A percentile compares a stretch with the other conserved stretches of the same genome.
Conservation (phyloP, 2,329 filamentous ascomycete genomes). For the Colletotrichum phormii region DNA sequence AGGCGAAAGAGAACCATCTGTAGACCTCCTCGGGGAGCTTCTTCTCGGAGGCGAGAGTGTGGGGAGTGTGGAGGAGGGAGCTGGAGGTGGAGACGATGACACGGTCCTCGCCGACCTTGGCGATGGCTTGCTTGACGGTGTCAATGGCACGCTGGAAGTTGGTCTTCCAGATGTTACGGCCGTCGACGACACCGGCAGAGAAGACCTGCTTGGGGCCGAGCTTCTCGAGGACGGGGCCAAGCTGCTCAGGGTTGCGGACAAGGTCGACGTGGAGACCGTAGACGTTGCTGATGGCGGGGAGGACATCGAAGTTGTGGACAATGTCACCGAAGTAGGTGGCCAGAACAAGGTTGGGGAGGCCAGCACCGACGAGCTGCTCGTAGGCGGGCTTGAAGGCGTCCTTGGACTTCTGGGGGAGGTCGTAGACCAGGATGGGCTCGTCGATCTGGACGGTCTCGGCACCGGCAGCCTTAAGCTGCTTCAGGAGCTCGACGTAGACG, state of each 20-base stretch:
- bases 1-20: conserved; percentile 98
- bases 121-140: conserved; percentile 87
- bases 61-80: conserved; percentile 97
- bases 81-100: conserved; percentile 97
- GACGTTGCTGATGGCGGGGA: conserved; percentile 69
- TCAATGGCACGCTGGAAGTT: conserved; percentile 97
- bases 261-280: conserved; percentile 94
- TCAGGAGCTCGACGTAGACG: conserved; percentile 92
- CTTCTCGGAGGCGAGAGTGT: conserved; percentile 99
- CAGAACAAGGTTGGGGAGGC: conserved; percentile 88
- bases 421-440: conserved; percentile 96
- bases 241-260: conserved; percentile 98
- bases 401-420: conserved; percentile 91
- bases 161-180: conserved; percentile 99
- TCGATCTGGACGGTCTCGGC: conserved; percentile 98
- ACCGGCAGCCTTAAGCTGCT: conserved; percentile 94
- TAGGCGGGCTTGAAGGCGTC: conserved; percentile 98
- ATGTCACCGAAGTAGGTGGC: conserved; percentile 99
- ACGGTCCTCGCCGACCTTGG: conserved; percentile 96
- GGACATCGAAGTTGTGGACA: conserved; percentile 96
- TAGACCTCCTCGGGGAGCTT: conserved; percentile 78
- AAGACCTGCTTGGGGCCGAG: conserved; percentile 91
- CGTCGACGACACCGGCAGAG: conserved; percentile 96
- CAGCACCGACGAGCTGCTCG: conserved; percentile 83
- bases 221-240: conserved; percentile 83